phyloP scores from a whole-genome alignment of 2,329 filamentous ascomycete genomes.

The Trichoderma atroviride region DNA sequence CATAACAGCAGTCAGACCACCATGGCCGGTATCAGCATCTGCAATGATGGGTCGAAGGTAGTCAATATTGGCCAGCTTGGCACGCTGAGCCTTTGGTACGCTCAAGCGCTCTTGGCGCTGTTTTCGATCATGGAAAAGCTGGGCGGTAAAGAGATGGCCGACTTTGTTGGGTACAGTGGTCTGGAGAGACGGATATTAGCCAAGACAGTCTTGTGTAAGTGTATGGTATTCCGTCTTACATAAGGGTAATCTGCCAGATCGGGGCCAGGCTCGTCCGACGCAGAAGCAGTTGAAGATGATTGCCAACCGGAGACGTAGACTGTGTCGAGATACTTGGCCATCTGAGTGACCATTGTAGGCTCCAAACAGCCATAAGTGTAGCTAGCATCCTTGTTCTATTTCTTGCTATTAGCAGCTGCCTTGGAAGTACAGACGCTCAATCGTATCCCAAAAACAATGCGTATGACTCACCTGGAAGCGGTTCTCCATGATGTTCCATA shows the following conservation, averaged over 20 bases:
- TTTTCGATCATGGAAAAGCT: slow-evolving; percentile 99
- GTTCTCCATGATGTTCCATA: slow-evolving; percentile 85
- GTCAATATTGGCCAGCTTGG: slow-evolving; percentile 77
- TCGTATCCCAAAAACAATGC: background rate
- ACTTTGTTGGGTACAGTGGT: slow-evolving; percentile 99
- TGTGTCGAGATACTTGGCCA: slow-evolving; percentile 98
- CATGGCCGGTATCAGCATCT: slow-evolving; percentile 96
- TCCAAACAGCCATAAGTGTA: slow-evolving; percentile 98
- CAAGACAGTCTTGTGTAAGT: background rate
- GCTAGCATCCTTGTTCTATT: slow-evolving; percentile 77
- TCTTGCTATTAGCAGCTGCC: slow-evolving; percentile 1
- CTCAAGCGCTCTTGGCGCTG: slow-evolving; percentile 92
- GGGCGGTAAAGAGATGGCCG: slow-evolving; percentile 94
- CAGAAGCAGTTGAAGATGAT: slow-evolving; percentile 92
- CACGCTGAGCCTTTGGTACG: slow-evolving; percentile 71
- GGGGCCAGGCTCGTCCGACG: slow-evolving; percentile 92
- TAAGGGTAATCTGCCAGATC: slow-evolving; percentile 98
- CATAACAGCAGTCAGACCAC: slow-evolving; percentile 97
- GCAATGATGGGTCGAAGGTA: slow-evolving; percentile 95
- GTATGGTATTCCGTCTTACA: slow-evolving; percentile 52
- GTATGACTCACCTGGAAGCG: slow-evolving; percentile 73
- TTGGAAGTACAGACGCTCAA: background rate
- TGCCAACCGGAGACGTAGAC: slow-evolving; percentile 99
- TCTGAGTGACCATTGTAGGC: slow-evolving; percentile 97
- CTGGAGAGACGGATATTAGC: slow-evolving; percentile 46